These are phyloP conservation scores for Aspergillus hortae DNA, from an alignment of 2,329 filamentous ascomycete genomes.

Conservation along the genomic window DNA sequence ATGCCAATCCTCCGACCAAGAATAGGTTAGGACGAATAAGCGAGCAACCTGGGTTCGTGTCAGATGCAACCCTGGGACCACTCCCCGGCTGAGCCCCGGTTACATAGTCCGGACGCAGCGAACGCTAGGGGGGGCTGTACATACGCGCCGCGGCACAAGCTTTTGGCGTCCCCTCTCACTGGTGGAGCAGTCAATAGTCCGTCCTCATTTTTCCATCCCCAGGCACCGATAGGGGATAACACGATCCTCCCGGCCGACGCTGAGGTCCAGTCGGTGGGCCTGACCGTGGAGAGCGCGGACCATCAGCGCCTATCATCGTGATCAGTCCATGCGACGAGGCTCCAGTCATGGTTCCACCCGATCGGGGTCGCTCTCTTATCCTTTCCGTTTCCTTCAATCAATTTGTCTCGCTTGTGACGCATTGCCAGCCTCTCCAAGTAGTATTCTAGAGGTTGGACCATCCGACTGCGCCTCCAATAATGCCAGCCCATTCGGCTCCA, in stretches of 20 bases:
- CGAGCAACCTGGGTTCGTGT: background rate
- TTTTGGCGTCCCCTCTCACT: conserved; percentile 5
- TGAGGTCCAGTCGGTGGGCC: background rate
- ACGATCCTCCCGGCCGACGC: conserved; percentile 9
- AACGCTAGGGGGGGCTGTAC: conserved; percentile 1
- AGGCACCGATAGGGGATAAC: conserved; percentile 4
- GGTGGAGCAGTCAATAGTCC: background rate
- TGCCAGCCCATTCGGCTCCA: background rate
- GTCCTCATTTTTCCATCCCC: conserved; percentile 8
- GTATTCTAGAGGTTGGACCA: conserved; percentile 1
- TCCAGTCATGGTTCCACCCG: conserved; percentile 14
- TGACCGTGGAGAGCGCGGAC: background rate
- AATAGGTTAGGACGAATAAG: background rate
- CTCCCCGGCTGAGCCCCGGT: background rate
- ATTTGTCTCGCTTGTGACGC: conserved; percentile 13
- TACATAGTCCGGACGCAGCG: background rate
- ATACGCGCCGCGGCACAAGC: conserved; percentile 8
- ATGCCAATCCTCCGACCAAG: background rate
- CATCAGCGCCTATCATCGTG: conserved; percentile 6
- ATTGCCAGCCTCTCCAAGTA: conserved; percentile 3
- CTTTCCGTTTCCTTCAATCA: conserved; percentile 16
- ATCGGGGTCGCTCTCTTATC: conserved; percentile 11
- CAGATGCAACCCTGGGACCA: conserved; percentile 7
- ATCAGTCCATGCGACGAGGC: conserved; percentile 1
- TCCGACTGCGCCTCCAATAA: conserved; percentile 2